A percentile compares a stretch with the other conserved stretches of the same genome.
These are phyloP conservation scores for Aspergillus fijiensis DNA, from an alignment of 2,329 filamentous ascomycete genomes.

Conservation along the genomic window DNA sequence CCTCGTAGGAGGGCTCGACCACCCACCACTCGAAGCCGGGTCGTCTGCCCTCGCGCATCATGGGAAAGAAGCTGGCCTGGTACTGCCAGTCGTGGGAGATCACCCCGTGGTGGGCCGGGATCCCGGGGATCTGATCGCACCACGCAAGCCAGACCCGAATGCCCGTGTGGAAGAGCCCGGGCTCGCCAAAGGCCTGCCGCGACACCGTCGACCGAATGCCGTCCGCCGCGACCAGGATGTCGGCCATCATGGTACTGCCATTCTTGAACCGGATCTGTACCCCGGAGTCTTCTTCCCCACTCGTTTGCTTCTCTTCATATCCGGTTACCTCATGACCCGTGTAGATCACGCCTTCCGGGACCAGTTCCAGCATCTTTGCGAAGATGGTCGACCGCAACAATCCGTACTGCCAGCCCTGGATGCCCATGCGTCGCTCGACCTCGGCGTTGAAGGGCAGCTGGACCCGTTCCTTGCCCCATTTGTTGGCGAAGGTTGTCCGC, in stretches of 20 bases:
- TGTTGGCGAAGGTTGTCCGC: conserved; percentile 14
- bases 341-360: conserved; percentile 15
- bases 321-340: conserved; percentile 14
- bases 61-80: conserved; percentile 23
- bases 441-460: conserved; percentile 18
- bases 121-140: conserved; percentile 20
- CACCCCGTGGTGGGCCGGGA: conserved; percentile 12
- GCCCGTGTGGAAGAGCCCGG: conserved; percentile 17
- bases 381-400: conserved; percentile 21
- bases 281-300: too few species aligned
- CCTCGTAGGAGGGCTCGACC: conserved; percentile 20
- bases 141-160: conserved; percentile 22
- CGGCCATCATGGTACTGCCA: conserved; percentile 8
- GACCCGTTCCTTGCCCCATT: conserved; percentile 14
- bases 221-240: conserved; percentile 19
- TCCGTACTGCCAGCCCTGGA: conserved; percentile 21
- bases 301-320: background rate
- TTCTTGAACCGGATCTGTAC: background rate
- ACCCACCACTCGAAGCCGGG: conserved; percentile 25
- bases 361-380: conserved; percentile 19
- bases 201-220: conserved; percentile 21
- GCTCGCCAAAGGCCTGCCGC: conserved; percentile 20
- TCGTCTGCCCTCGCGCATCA: conserved; percentile 20
- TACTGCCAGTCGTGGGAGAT: conserved; percentile 20
- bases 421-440: conserved; percentile 1